Percentiles rank a stretch among this genome's conserved stretches.
Evolutionary conservation across 2,329 filamentous ascomycete genomes (phyloP).

Genomic region (Conoideocrella luteorostrata): DNA sequence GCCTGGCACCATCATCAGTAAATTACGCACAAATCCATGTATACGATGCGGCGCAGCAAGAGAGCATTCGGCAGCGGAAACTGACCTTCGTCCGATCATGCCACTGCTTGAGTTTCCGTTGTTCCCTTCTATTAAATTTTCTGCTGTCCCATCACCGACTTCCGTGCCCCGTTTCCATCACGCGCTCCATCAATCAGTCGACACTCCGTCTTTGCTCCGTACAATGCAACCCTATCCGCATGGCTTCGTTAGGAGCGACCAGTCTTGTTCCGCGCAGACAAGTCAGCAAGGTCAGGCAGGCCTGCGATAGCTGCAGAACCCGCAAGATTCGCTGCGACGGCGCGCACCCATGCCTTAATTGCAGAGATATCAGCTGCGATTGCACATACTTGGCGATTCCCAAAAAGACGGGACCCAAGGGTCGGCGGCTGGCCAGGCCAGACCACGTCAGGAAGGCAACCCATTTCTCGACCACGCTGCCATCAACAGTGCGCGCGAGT

Average conservation of each 20-base stretch:
- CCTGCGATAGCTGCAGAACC: conserved; percentile 24
- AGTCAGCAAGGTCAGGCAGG: conserved; percentile 19
- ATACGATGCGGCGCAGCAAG: too few relatives aligned
- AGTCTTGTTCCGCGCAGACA: conserved; percentile 4
- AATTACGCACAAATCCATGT: too few relatives aligned
- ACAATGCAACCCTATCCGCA: conserved; percentile 5
- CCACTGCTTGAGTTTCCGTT: too few relatives aligned
- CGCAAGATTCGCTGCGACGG: conserved; percentile 25
- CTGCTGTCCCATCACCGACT: background rate
- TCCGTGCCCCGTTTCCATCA: background rate
- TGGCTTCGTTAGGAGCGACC: conserved; percentile 1
- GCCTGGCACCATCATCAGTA: too few relatives aligned
- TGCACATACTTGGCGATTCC: conserved; percentile 25
- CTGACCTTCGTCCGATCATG: too few relatives aligned
- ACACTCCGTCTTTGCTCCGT: too few relatives aligned
- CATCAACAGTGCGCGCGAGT: conserved; percentile 3
- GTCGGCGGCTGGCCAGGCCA: conserved; percentile 9
- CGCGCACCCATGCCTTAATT: conserved; percentile 20
- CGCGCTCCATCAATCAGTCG: too few relatives aligned
- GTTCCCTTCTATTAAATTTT: too few relatives aligned
- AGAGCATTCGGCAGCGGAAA: too few relatives aligned
- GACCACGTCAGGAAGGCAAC: background rate
- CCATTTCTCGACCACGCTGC: conserved; percentile 5
- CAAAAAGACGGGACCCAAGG: conserved; percentile 25
- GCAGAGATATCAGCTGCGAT: conserved; percentile 8